These are phyloP conservation scores for Hemerocallis citrina DNA, from an alignment of 106 monocot genomes.

Conservation along the genomic window DNA sequence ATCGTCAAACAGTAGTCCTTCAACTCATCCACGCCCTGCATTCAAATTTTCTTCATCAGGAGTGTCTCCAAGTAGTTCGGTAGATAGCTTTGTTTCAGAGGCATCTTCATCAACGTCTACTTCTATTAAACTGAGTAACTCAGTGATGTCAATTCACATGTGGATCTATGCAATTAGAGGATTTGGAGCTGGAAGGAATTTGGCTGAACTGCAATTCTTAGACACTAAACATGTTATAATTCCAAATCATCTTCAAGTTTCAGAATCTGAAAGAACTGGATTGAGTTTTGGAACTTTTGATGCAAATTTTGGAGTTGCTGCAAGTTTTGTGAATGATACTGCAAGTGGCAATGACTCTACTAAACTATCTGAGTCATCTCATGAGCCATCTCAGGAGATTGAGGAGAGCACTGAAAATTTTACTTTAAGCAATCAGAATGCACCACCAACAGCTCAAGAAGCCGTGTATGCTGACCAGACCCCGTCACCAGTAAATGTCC, in stretches of 20 bases:
- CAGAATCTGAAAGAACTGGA: constrained; percentile 72
- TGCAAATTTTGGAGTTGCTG: constrained; percentile 32
- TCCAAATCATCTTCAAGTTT: constrained; percentile 80
- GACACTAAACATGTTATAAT: constrained; percentile 79
- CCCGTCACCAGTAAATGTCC: neutral
- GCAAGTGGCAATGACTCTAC: constrained; percentile 23
- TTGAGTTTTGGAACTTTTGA: constrained; percentile 93
- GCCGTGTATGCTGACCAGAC: constrained; percentile 1
- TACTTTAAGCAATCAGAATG: constrained; percentile 35
- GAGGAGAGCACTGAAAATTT: constrained; percentile 34
- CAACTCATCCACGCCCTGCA: no score
- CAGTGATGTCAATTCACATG: no score
- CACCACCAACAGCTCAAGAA: no score
- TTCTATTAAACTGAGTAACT: no score
- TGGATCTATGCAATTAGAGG: no score
- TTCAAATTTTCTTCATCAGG: no score
- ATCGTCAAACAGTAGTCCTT: no score
- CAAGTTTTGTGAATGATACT: constrained; percentile 19
- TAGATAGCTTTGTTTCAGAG: no score
- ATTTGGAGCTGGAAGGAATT: no score
- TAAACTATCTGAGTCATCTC: constrained; percentile 27
- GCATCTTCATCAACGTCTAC: no score
- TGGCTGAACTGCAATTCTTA: constrained; percentile 47
- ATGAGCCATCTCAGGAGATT: constrained; percentile 34
- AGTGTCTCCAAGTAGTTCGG: no score